Evolutionary conservation across 352 stramenopile genomes (phyloP).

Genomic region (Phytophthora melonis): DNA sequence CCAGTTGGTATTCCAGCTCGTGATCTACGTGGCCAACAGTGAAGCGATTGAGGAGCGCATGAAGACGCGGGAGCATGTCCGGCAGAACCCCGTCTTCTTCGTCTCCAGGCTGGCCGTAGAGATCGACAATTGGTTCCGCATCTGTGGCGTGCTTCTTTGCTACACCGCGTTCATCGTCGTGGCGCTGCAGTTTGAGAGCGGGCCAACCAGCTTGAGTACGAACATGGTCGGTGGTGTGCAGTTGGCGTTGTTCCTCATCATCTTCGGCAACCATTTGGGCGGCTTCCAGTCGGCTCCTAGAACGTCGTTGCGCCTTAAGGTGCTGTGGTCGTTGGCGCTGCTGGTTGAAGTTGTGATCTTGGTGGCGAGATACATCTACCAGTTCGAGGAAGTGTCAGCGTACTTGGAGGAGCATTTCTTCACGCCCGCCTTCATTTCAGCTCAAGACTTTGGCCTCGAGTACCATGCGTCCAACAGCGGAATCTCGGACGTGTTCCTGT

Average conservation of each 20-base stretch:
- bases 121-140: conserved; percentile 81
- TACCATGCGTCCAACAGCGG: conserved; percentile 64
- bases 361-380: conserved; percentile 79
- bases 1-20: conserved; percentile 86
- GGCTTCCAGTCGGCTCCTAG: conserved; percentile 69
- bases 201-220: conserved; percentile 60
- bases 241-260: conserved; percentile 65
- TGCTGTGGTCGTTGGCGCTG: conserved; percentile 83
- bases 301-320: conserved; percentile 74
- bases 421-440: conserved; percentile 73
- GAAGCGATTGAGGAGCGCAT: conserved; percentile 75
- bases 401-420: conserved; percentile 79
- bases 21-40: conserved; percentile 84
- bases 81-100: conserved; percentile 82
- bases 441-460: conserved; percentile 78
- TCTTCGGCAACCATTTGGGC: conserved; percentile 79
- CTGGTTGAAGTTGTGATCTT: conserved; percentile 76
- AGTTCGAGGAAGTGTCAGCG: conserved; percentile 75
- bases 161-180: conserved; percentile 80
- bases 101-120: conserved; percentile 76
- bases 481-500: conserved; percentile 82
- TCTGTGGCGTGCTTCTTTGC: conserved; percentile 69
- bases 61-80: conserved; percentile 63
- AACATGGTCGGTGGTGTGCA: conserved; percentile 75
- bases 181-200: conserved; percentile 70